Evolutionary conservation across 352 stramenopile species (phyloP).

Genomic region (Thalassiosira hispida): DNA sequence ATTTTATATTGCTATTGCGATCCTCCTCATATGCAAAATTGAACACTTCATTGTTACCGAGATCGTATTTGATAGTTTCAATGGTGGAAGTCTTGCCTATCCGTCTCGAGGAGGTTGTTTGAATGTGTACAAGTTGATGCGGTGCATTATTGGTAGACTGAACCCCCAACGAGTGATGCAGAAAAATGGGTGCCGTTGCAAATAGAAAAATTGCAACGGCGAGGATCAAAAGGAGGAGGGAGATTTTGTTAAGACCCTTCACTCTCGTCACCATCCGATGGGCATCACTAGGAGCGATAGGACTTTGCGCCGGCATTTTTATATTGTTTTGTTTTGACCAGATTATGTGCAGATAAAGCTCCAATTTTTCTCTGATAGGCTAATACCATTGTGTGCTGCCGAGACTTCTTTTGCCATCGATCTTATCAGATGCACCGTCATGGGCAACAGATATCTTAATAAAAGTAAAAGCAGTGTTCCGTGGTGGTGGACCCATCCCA

Average conservation of each 20-base stretch:
- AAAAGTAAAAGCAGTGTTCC: too few relatives aligned
- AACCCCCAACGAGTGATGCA: slow-evolving; percentile 26
- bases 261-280: not conserved
- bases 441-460: too few relatives aligned
- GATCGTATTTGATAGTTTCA: slow-evolving; percentile 3
- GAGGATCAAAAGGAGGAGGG: slow-evolving; percentile 28
- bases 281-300: too few relatives aligned
- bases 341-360: too few relatives aligned
- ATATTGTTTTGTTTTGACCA: too few relatives aligned
- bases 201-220: slow-evolving; percentile 33
- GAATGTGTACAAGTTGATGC: slow-evolving; percentile 4
- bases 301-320: too few relatives aligned
- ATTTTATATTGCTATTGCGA: not conserved
- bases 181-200: slow-evolving; percentile 27
- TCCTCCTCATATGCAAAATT: slow-evolving; percentile 4
- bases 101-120: slow-evolving; percentile 4
- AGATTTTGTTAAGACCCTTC: slow-evolving; percentile 7
- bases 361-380: too few relatives aligned
- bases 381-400: too few relatives aligned
- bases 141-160: not conserved
- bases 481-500: too few relatives aligned
- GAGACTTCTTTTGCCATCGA: too few relatives aligned
- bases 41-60: slow-evolving; percentile 1
- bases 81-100: slow-evolving; percentile 1
- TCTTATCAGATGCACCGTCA: too few relatives aligned